Conservation (phyloP, 768 basidiomycete genomes). For the Trametes coccinea region DNA sequence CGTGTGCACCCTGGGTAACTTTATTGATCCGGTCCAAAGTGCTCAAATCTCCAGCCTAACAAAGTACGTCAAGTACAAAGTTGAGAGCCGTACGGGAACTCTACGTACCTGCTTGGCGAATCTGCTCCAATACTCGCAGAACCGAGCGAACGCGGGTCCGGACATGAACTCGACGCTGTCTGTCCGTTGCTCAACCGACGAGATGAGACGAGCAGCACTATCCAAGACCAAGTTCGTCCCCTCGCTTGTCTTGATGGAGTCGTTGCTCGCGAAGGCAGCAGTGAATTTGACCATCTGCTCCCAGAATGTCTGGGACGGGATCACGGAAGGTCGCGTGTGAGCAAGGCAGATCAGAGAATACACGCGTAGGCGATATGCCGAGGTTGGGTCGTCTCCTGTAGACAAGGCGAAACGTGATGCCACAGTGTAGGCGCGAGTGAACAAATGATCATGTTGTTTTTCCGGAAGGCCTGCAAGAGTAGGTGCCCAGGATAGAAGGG, state of each 20-base stretch:
- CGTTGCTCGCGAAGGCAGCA: slow-evolving; percentile 36
- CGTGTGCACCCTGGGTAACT: background rate
- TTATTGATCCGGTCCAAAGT: slow-evolving; percentile 44
- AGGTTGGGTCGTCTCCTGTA: slow-evolving; percentile 22
- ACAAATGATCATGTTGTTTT: slow-evolving; percentile 57
- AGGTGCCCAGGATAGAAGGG: slow-evolving; percentile 57
- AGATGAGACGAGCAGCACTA: slow-evolving; percentile 47
- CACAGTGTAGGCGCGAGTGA: slow-evolving; percentile 59
- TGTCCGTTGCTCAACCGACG: slow-evolving; percentile 37
- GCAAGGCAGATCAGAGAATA: slow-evolving; percentile 49
- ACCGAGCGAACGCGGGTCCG: slow-evolving; percentile 54
- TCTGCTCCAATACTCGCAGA: slow-evolving; percentile 73
- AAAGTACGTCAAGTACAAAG: background rate
- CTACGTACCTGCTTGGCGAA: slow-evolving; percentile 60
- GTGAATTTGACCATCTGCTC: slow-evolving; percentile 60
- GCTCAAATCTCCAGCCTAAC: slow-evolving; percentile 26
- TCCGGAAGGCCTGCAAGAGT: slow-evolving; percentile 42
- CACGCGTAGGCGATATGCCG: slow-evolving; percentile 41
- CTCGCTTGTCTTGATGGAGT: slow-evolving; percentile 32
- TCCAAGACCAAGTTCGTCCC: slow-evolving; percentile 41
- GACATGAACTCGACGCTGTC: slow-evolving; percentile 44
- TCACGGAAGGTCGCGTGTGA: slow-evolving; percentile 46
- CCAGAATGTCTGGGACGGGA: slow-evolving; percentile 64
- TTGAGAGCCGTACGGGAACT: slow-evolving; percentile 17
- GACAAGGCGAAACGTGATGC: slow-evolving; percentile 44